These are phyloP conservation scores for Nepenthes gracilis DNA, from an alignment of 148 eudicot species.

Conservation along the genomic window DNA sequence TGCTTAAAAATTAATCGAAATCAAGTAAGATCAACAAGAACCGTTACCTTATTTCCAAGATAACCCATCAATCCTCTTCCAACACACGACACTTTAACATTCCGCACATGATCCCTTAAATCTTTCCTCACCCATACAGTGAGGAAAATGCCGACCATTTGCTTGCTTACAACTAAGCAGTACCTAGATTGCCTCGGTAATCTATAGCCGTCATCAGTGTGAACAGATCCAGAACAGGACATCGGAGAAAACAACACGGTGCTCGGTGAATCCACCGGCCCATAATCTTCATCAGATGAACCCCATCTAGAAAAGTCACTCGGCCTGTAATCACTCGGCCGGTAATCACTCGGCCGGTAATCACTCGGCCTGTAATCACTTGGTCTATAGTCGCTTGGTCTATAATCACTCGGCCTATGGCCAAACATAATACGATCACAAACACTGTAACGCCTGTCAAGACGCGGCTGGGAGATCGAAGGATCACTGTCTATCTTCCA, in stretches of 20 bases:
- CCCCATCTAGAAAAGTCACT: constrained; percentile 87
- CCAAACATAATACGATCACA: constrained; percentile 81
- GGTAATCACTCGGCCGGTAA: constrained; percentile 21
- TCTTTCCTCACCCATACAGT: constrained; percentile 88
- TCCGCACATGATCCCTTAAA: constrained; percentile 65
- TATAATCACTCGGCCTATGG: constrained; percentile 34
- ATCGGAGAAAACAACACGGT: constrained; percentile 55
- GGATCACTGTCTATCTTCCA: constrained; percentile 54
- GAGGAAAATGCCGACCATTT: constrained; percentile 89
- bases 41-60: constrained; percentile 88
- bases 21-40: not conserved
- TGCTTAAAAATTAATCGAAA: not conserved
- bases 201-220: constrained; percentile 35
- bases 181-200: constrained; percentile 46
- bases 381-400: constrained; percentile 45
- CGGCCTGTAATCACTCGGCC: constrained; percentile 56
- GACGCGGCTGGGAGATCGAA: constrained; percentile 61
- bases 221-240: constrained; percentile 34
- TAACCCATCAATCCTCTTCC: constrained; percentile 99
- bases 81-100: constrained; percentile 86
- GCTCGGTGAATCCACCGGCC: constrained; percentile 73
- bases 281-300: constrained; percentile 82
- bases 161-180: constrained; percentile 79
- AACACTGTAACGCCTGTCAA: constrained; percentile 81
- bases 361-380: constrained; percentile 38